Conservation (phyloP, 2,329 filamentous ascomycete species). For the Trichoderma asperellum region DNA sequence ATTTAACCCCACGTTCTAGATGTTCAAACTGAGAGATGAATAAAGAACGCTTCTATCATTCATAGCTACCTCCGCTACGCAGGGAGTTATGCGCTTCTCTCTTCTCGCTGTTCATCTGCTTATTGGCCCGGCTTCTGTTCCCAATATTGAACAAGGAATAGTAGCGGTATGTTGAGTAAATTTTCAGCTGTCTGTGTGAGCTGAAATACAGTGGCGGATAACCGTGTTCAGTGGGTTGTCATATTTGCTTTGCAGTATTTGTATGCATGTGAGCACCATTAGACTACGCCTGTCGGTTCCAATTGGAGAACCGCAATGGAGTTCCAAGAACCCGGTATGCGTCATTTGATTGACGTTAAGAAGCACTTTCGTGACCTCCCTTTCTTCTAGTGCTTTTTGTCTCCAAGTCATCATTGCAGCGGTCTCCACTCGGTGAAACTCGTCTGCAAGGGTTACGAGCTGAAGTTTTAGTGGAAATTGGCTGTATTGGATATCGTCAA, state of each 20-base stretch:
- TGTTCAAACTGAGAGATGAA: neutral
- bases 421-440: conserved; percentile 7
- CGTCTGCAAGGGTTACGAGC: neutral
- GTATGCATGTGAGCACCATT: neutral
- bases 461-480: neutral
- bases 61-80: neutral
- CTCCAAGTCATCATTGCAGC: neutral
- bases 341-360: neutral
- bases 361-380: neutral
- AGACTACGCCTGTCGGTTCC: neutral
- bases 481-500: neutral
- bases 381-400: neutral
- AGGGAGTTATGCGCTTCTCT: neutral
- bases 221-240: neutral
- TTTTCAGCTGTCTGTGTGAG: neutral
- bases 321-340: conserved; percentile 7
- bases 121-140: neutral
- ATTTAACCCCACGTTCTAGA: neutral
- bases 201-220: neutral
- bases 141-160: neutral
- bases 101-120: neutral
- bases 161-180: neutral
- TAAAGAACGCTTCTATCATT: neutral
- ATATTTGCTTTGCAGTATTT: neutral
- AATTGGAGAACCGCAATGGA: neutral